Base-by-base conservation (phyloP, 2,329 filamentous ascomycete species). In the Alternaria panax region DNA sequence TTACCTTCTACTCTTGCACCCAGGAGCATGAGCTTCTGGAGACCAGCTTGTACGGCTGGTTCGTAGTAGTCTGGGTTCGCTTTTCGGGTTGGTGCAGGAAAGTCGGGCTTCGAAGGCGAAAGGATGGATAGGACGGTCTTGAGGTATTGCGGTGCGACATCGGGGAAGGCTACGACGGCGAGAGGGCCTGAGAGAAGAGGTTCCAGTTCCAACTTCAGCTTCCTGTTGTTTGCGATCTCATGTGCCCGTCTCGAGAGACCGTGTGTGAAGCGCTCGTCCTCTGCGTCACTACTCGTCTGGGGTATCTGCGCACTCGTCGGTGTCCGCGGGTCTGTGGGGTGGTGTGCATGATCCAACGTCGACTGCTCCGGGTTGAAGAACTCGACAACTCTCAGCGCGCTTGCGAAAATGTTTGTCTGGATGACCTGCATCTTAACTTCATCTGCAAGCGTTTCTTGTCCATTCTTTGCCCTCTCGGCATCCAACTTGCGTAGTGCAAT, bases 1-100 rank as follows among this genome's bases (percentile, higher is more conserved):
- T 88, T 90, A 63, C 91, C 91, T 74, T 99, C 95, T 28, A 97
- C 86, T 51, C 95, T 85, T 14, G 93, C 93, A 53, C 93, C 95
- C 14, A 99, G 81, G 32, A 99, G 80, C 77, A 96, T 84, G 64
- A 99, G 80, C 81, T 99, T 99, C 72, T 92, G 88, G 68, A 99
- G 77, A 7, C 91, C 95, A 65, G 82, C 87, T 79, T 97, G 93
- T 54, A 94, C 92, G 2, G 84, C 78, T 0, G 87, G 84, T 56
- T 97, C 94, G 77, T 96, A 86, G 79, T 93, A 97, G 12, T 89
- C 88, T 0, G 94, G 93, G 71, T 86, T 92, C 69, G 87, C 89
- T 77, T 86, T 90, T 61, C 92, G 86, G 51, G 87, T 87, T 1
- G 94, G 94, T 4, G 92, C 88, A 0, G 93, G 90, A 77, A 96